A percentile compares a stretch with the other conserved stretches of the same genome.
Evolutionary conservation across 2,329 filamentous ascomycete species (phyloP).

Genomic region (Aspergillus sp.): DNA sequence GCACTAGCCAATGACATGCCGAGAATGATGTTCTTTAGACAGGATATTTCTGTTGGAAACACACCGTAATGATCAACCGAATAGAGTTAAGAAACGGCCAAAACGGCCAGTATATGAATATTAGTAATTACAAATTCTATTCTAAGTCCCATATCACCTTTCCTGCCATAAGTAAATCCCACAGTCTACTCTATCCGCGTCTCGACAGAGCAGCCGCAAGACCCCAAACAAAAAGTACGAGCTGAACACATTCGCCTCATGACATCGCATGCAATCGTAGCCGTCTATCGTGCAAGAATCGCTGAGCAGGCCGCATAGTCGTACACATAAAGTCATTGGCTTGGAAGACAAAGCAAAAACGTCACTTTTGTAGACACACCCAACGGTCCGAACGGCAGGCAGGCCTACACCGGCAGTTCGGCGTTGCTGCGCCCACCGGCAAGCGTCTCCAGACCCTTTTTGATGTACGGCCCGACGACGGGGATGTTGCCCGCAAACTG

Average conservation of each 20-base stretch:
- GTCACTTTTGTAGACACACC: too few species aligned
- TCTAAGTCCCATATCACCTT: neutral
- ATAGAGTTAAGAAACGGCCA: too few species aligned
- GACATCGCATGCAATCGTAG: neutral
- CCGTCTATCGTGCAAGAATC: neutral
- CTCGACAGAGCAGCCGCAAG: too few species aligned
- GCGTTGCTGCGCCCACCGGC: constrained; percentile 70
- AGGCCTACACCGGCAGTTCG: constrained; percentile 54
- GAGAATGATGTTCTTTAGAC: too few species aligned
- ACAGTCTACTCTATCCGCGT: too few species aligned
- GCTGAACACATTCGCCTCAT: neutral
- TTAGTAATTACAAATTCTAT: constrained; percentile 12
- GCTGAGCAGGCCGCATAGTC: constrained; percentile 1
- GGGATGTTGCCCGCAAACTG: constrained; percentile 83
- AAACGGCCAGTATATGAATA: constrained; percentile 1
- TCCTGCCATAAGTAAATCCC: neutral
- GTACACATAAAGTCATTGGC: constrained; percentile 8
- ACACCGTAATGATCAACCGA: too few species aligned
- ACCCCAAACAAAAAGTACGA: too few species aligned
- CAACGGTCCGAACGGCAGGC: neutral
- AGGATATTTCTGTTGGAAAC: too few species aligned
- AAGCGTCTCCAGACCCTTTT: constrained; percentile 67
- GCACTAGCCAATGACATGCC: constrained; percentile 12
- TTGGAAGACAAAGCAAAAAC: too few species aligned
- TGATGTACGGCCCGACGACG: constrained; percentile 82